Conservation (phyloP, 805 yeast species). For the Clavispora phyllophila region DNA sequence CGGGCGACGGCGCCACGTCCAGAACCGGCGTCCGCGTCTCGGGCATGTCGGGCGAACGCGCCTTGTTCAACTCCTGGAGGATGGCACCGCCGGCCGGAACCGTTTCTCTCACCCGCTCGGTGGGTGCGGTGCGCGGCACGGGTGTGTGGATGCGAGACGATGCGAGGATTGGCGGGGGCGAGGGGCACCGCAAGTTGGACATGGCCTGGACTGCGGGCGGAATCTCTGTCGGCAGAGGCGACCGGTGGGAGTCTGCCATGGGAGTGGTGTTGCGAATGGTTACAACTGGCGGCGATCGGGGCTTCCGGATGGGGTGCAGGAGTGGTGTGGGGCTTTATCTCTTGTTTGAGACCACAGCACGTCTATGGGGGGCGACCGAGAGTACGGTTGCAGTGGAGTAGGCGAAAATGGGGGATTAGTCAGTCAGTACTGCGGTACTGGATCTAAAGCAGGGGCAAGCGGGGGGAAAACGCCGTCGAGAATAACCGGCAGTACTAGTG, state of each 20-base stretch:
- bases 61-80: slow-evolving; percentile 19
- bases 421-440: neutral
- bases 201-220: slow-evolving; percentile 54
- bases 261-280: neutral
- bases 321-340: neutral
- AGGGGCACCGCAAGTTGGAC: slow-evolving; percentile 58
- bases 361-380: neutral
- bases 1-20: slow-evolving; percentile 1
- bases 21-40: neutral
- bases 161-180: slow-evolving; percentile 64
- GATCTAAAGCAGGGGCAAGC: neutral
- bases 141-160: slow-evolving; percentile 14
- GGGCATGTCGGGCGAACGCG: neutral
- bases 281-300: no score
- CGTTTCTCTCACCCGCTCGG: slow-evolving; percentile 18
- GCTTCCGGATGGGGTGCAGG: neutral
- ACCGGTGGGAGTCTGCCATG: neutral
- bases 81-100: slow-evolving; percentile 45
- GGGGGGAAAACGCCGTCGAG: neutral
- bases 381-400: neutral
- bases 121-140: slow-evolving; percentile 1
- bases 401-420: neutral
- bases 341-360: neutral
- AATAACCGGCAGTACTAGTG: neutral
- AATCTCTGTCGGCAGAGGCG: slow-evolving; percentile 10